phyloP scores from a whole-genome alignment of 176 grass and related monocot genomes.

The Alloteropsis semialata region DNA sequence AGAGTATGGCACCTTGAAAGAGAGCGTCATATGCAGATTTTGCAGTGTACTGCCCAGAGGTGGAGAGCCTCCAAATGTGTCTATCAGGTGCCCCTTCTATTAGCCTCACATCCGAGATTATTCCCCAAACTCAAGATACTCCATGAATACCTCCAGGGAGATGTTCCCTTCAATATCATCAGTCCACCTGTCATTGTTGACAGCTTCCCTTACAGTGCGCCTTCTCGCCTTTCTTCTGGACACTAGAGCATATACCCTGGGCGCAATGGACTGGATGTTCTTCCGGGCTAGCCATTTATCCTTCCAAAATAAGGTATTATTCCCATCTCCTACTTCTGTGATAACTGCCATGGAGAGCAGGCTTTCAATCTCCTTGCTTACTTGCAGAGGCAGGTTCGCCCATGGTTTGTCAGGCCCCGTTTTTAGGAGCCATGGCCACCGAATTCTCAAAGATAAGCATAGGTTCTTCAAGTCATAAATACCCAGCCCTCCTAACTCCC shows the following conservation, averaged over 20 bases:
- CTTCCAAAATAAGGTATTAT: neutral
- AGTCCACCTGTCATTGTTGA: neutral
- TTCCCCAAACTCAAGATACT: neutral
- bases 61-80: neutral
- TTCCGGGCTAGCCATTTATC: neutral
- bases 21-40: neutral
- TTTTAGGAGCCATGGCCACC: too few species aligned
- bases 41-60: neutral
- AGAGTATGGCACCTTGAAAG: neutral
- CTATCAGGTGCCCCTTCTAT: neutral
- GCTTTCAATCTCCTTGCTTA: too few species aligned
- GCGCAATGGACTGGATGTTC: neutral
- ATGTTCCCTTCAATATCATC: neutral
- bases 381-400: too few species aligned
- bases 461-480: too few species aligned
- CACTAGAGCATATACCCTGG: fast-evolving
- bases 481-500: too few species aligned
- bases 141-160: neutral
- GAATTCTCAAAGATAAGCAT: too few species aligned
- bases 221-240: neutral
- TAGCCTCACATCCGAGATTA: neutral
- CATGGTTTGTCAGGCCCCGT: too few species aligned
- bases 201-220: neutral
- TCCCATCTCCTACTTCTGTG: neutral
- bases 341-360: neutral